A percentile compares a stretch with the other conserved stretches of the same genome.
These are phyloP conservation scores for Picochlorum sp. DNA, from an alignment of 139 green algal species.

Conservation along the genomic window DNA sequence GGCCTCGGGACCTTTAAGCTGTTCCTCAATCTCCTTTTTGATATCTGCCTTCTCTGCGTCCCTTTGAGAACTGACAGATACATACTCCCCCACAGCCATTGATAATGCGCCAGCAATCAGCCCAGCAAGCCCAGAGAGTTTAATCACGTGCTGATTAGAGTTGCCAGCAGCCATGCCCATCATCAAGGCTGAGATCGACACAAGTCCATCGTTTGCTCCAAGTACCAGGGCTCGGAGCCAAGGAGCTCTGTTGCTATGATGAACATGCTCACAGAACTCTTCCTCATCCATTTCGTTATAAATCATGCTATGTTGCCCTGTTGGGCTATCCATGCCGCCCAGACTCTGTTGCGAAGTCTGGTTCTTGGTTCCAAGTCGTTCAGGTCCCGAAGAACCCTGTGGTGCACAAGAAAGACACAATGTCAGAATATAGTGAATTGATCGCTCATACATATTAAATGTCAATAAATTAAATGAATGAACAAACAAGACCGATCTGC, in stretches of 20 bases:
- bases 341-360: no score
- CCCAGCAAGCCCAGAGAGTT: slow-evolving; percentile 48
- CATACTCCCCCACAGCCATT: slow-evolving; percentile 61
- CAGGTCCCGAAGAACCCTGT: no score
- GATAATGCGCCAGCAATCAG: slow-evolving; percentile 52
- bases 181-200: slow-evolving; percentile 50
- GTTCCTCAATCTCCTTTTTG: slow-evolving; percentile 58
- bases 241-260: slow-evolving; percentile 33
- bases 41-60: slow-evolving; percentile 68
- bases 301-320: no score
- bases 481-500: no score
- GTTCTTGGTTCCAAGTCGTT: no score
- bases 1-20: slow-evolving; percentile 44
- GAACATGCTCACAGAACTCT: slow-evolving; percentile 15
- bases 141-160: slow-evolving; percentile 23
- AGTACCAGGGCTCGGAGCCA: slow-evolving; percentile 45
- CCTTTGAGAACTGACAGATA: slow-evolving; percentile 47
- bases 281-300: neutral
- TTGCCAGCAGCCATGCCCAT: slow-evolving; percentile 43
- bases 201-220: slow-evolving; percentile 55
- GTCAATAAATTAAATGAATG: no score
- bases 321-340: no score
- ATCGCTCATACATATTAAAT: no score
- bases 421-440: no score
- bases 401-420: no score